Conservation (phyloP, 2,329 filamentous ascomycete species). For the Magnaporthiopsis rhizophila region DNA sequence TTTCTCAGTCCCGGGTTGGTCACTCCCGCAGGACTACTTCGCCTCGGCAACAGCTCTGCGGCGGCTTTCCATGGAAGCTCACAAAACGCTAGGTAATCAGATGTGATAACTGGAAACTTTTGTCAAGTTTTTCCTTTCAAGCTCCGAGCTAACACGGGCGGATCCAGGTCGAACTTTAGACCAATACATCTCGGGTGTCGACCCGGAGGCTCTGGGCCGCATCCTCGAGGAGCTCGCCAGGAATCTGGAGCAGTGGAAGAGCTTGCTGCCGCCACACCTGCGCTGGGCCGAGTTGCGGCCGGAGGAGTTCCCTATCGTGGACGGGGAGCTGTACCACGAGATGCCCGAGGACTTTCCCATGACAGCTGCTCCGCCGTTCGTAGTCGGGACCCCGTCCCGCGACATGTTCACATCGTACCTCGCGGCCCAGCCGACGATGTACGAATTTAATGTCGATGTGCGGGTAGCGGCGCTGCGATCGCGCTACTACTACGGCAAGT, state of each 20-base stretch:
- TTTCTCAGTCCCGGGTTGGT: slow-evolving; percentile 37
- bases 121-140: too few relatives aligned
- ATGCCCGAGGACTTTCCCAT: slow-evolving; percentile 30
- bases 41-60: slow-evolving; percentile 51
- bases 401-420: slow-evolving; percentile 40
- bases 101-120: background rate
- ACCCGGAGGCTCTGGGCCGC: slow-evolving; percentile 15
- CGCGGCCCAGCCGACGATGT: slow-evolving; percentile 32
- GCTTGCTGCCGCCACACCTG: slow-evolving; percentile 43
- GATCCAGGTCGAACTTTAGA: background rate
- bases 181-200: background rate
- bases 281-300: slow-evolving; percentile 50
- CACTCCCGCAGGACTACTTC: slow-evolving; percentile 51
- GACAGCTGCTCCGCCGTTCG: slow-evolving; percentile 5
- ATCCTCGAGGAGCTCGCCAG: slow-evolving; percentile 42
- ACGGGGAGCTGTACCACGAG: too few relatives aligned
- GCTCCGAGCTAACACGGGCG: background rate
- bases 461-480: slow-evolving; percentile 49
- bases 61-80: slow-evolving; percentile 43
- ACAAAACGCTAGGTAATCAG: slow-evolving; percentile 38
- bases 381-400: slow-evolving; percentile 8
- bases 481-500: slow-evolving; percentile 51
- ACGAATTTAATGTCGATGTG: slow-evolving; percentile 46
- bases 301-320: slow-evolving; percentile 29
- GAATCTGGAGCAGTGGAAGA: slow-evolving; percentile 51